Conservation (phyloP, 768 basidiomycete species). For the Neoboletus brunneissimus region DNA sequence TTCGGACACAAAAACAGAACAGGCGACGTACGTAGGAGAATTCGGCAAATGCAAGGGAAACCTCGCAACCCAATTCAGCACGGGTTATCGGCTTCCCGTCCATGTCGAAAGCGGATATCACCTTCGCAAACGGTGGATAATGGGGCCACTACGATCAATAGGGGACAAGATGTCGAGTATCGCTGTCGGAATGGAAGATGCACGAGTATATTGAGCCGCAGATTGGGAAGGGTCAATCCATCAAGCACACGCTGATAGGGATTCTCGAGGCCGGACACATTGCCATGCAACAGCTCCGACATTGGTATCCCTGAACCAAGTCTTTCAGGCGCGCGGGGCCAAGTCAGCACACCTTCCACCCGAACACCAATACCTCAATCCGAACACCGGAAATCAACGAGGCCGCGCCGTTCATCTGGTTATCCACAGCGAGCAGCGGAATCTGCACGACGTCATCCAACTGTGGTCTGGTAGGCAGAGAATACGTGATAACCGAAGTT, state of each 20-base stretch:
- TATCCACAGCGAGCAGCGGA: constrained; percentile 25
- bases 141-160: constrained; percentile 23
- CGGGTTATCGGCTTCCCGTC: constrained; percentile 21
- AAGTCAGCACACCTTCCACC: constrained; percentile 15
- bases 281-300: constrained; percentile 23
- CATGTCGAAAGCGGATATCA: constrained; percentile 21
- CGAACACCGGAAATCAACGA: constrained; percentile 21
- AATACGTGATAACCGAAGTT: constrained; percentile 12
- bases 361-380: constrained; percentile 25
- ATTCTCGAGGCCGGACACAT: constrained; percentile 19
- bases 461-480: constrained; percentile 20
- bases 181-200: not conserved
- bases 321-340: not conserved
- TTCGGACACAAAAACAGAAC: not conserved
- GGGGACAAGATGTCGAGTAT: not conserved
- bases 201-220: constrained; percentile 25
- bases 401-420: constrained; percentile 15
- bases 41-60: constrained; percentile 30
- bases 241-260: constrained; percentile 22
- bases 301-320: constrained; percentile 21
- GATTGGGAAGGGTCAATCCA: constrained; percentile 13
- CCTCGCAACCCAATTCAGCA: constrained; percentile 26
- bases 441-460: constrained; percentile 20
- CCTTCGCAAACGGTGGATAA: constrained; percentile 24
- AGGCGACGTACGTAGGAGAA: constrained; percentile 25